These are phyloP conservation scores for Ustilago loliicola DNA, from an alignment of 1,284 basidiomycete species.

Conservation along the genomic window DNA sequence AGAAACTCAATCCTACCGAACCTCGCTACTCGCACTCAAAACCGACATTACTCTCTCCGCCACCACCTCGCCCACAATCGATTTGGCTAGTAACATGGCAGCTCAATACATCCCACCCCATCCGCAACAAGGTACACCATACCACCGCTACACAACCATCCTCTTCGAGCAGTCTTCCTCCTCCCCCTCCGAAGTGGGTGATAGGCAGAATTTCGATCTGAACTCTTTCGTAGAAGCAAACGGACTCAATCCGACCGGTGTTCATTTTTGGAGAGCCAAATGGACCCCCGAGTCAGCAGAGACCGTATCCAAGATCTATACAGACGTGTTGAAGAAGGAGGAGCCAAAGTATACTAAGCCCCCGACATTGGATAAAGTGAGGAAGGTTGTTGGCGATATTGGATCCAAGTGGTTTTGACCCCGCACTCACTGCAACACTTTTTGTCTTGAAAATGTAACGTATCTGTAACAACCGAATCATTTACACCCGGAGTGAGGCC, in stretches of 20 bases:
- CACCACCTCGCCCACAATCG: conserved; percentile 61
- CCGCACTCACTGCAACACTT: too few species aligned
- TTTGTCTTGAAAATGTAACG: too few species aligned
- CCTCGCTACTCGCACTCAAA: conserved; percentile 89
- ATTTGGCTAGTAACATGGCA: conserved; percentile 74
- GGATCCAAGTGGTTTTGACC: conserved; percentile 45
- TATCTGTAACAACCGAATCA: too few species aligned
- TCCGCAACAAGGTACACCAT: conserved; percentile 84
- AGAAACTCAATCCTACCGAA: conserved; percentile 77
- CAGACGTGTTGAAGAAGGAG: conserved; percentile 73
- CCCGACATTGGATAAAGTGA: conserved; percentile 29
- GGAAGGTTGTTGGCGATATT: conserved; percentile 36
- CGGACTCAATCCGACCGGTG: conserved; percentile 76
- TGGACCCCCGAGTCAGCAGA: conserved; percentile 75
- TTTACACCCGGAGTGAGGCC: too few species aligned
- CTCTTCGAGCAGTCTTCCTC: conserved; percentile 78
- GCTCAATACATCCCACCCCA: conserved; percentile 86
- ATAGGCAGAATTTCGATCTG: conserved; percentile 77
- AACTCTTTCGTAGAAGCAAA: conserved; percentile 77
- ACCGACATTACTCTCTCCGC: conserved; percentile 72
- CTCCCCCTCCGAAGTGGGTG: conserved; percentile 37
- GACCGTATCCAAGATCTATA: conserved; percentile 78
- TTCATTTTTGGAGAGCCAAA: conserved; percentile 85
- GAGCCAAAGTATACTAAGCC: conserved; percentile 28
- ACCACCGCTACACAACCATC: conserved; percentile 85